Evolutionary conservation across 2,329 filamentous ascomycete genomes (phyloP).

Genomic region (Trichoderma asperellum): DNA sequence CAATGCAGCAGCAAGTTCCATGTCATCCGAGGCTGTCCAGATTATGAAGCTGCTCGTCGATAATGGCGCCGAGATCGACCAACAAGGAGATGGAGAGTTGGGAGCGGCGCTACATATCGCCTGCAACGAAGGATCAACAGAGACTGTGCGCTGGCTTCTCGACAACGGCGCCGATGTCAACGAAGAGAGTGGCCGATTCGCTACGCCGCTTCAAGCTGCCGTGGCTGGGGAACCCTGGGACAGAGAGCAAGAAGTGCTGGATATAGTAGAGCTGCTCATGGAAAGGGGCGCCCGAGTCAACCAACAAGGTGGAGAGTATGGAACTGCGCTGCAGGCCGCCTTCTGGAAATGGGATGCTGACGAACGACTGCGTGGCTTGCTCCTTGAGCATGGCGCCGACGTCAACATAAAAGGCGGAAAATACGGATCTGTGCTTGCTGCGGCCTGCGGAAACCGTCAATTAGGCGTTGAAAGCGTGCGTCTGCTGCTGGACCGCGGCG

Average conservation of each 20-base stretch:
- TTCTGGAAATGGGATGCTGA: not conserved
- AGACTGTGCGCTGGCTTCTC: not conserved
- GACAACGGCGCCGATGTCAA: not conserved
- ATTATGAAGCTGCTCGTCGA: not conserved
- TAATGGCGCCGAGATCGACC: not conserved
- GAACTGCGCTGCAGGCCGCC: not conserved
- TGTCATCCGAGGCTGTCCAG: not conserved
- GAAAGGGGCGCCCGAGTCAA: not conserved
- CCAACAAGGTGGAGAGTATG: not conserved
- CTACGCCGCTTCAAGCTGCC: not conserved
- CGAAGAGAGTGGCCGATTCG: not conserved
- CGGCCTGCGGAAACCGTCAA: not conserved
- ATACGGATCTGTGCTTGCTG: not conserved
- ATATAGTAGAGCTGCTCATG: not conserved
- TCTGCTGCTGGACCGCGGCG: conserved; percentile 7
- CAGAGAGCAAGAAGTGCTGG: not conserved
- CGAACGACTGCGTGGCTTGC: too few relatives aligned
- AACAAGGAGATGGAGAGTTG: not conserved
- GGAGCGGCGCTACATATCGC: not conserved
- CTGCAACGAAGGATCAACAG: not conserved
- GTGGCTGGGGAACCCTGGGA: not conserved
- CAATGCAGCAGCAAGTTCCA: not conserved
- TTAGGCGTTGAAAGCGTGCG: not conserved
- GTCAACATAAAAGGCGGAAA: not conserved
- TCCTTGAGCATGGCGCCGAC: not conserved